Conservation (phyloP, 257 asterid species). For the Handroanthus guayacan region DNA sequence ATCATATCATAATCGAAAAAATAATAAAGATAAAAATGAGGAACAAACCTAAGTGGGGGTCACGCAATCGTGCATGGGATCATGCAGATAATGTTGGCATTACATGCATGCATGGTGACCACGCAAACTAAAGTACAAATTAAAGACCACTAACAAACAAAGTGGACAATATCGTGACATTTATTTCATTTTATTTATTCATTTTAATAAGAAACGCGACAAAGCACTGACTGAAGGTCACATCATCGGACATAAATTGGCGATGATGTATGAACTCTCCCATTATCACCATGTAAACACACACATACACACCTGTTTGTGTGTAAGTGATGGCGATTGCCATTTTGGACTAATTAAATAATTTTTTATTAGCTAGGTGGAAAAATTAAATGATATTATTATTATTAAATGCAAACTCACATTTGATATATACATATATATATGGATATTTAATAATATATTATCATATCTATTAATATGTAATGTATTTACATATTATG, state of each 20-base stretch:
- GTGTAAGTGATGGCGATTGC: too few species aligned
- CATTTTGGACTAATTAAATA: too few species aligned
- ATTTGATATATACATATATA: too few species aligned
- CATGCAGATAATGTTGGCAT: constrained; percentile 23
- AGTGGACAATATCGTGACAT: constrained; percentile 15
- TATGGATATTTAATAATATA: too few species aligned
- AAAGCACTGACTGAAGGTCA: constrained; percentile 38
- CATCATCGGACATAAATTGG: background rate
- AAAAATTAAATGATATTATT: too few species aligned
- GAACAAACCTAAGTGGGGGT: constrained; percentile 36
- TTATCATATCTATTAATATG: too few species aligned
- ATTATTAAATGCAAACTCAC: too few species aligned
- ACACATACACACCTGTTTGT: background rate
- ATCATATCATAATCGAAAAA: background rate
- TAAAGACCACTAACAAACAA: constrained; percentile 13
- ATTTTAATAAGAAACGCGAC: constrained; percentile 34
- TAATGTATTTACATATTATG: too few species aligned
- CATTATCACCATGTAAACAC: background rate
- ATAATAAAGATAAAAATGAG: constrained; percentile 1
- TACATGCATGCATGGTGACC: constrained; percentile 36
- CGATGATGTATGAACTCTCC: background rate
- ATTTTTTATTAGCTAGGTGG: too few species aligned
- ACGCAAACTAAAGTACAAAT: background rate
- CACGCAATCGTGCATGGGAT: constrained; percentile 42
- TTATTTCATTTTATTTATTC: constrained; percentile 14